phyloP scores from a whole-genome alignment of 495 filamentous ascomycete species.

The Arthonia radiata region DNA sequence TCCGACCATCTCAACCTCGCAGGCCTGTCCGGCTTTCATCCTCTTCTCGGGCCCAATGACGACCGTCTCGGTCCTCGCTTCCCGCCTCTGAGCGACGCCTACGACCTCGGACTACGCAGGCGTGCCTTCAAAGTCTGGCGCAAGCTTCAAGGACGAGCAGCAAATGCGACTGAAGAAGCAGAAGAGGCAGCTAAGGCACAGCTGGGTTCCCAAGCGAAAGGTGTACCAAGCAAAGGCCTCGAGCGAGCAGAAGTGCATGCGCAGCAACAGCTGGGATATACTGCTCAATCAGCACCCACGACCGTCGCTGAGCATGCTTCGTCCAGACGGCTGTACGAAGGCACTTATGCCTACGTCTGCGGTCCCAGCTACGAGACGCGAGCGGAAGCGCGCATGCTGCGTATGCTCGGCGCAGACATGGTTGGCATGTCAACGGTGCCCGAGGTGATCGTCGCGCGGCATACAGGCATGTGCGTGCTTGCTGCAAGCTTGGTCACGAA shows the following conservation, averaged over 20 bases:
- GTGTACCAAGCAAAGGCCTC: no score
- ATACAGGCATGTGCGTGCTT: slow-evolving; percentile 42
- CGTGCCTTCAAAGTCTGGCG: slow-evolving; percentile 36
- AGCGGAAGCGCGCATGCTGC: slow-evolving; percentile 52
- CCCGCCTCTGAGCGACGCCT: slow-evolving; percentile 49
- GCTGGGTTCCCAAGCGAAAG: no score
- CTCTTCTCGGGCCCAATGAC: slow-evolving; percentile 44
- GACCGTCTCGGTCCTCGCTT: slow-evolving; percentile 47
- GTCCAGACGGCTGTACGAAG: slow-evolving; percentile 39
- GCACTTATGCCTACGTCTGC: slow-evolving; percentile 49
- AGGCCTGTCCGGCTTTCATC: slow-evolving; percentile 43
- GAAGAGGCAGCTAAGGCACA: no score
- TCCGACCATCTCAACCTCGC: slow-evolving; percentile 60
- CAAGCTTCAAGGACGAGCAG: slow-evolving; percentile 18
- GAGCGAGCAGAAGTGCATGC: no score
- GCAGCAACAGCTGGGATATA: no score
- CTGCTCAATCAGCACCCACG: no score
- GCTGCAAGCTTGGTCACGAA: slow-evolving; percentile 63
- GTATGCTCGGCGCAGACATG: slow-evolving; percentile 38
- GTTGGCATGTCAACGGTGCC: slow-evolving; percentile 65
- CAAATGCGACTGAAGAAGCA: no score
- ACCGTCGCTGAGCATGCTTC: no score
- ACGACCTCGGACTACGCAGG: slow-evolving; percentile 42
- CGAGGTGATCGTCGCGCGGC: slow-evolving; percentile 49
- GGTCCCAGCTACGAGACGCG: slow-evolving; percentile 58